Percentiles rank a stretch among this genome's conserved stretches.
phyloP scores from a whole-genome alignment of 139 green algal genomes.

The Volvox africanus region DNA sequence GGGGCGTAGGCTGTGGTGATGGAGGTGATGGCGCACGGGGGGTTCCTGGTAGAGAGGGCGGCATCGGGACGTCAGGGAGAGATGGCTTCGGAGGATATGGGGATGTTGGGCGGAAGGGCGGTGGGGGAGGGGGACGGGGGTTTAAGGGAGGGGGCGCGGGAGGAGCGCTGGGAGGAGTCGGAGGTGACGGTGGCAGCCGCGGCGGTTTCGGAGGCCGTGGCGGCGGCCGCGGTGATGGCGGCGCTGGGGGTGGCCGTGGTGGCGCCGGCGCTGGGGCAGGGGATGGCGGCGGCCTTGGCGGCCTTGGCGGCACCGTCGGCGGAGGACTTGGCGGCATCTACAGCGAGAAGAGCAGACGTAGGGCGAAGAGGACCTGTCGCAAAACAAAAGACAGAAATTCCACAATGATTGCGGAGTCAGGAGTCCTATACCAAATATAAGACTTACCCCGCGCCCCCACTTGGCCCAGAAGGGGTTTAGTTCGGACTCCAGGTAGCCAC shows the following conservation, averaged over 20 bases:
- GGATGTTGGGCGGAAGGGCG: not conserved
- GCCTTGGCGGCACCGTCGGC: not conserved
- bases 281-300: constrained; percentile 4
- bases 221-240: not conserved
- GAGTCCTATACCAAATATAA: no score
- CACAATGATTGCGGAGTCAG: no score
- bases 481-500: constrained; percentile 56
- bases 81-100: not conserved
- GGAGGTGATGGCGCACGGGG: not conserved
- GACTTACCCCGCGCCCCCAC: not conserved
- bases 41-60: not conserved
- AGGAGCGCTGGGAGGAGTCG: not conserved
- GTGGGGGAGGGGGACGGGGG: not conserved
- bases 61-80: not conserved
- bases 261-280: not conserved
- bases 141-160: not conserved
- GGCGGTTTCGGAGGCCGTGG: not conserved
- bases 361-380: no score
- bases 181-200: not conserved
- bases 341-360: no score
- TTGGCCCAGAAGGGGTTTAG: constrained; percentile 61
- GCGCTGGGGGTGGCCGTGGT: not conserved
- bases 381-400: no score
- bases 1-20: not conserved
- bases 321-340: not conserved